Percentiles rank a stretch among this genome's conserved stretches.
Evolutionary conservation across 805 yeast species (phyloP).

Genomic region (Cephaloascus albidus): DNA sequence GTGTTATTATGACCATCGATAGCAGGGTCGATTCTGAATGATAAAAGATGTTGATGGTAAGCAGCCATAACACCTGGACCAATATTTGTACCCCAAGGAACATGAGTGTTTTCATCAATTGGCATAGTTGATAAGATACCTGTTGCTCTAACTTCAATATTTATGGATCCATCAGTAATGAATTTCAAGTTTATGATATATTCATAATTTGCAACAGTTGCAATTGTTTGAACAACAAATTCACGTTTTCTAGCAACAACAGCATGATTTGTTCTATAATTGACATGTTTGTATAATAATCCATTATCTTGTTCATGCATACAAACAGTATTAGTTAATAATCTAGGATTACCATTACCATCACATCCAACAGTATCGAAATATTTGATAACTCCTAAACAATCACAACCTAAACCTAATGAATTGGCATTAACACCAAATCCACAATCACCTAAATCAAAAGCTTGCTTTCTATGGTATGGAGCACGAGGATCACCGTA

Average conservation of each 20-base stretch:
- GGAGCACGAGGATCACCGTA: conserved; percentile 83
- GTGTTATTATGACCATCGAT: conserved; percentile 75
- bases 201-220: conserved; percentile 81
- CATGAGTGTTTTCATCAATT: conserved; percentile 55
- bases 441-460: conserved; percentile 81
- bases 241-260: conserved; percentile 73
- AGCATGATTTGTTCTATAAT: conserved; percentile 65
- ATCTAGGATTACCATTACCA: conserved; percentile 50
- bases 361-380: conserved; percentile 51
- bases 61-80: conserved; percentile 81
- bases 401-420: conserved; percentile 69
- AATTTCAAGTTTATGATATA: conserved; percentile 64
- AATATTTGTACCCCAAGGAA: conserved; percentile 68
- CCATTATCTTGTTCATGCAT: conserved; percentile 78
- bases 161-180: conserved; percentile 71
- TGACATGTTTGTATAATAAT: conserved; percentile 67
- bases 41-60: conserved; percentile 73
- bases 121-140: conserved; percentile 84
- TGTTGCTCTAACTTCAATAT: conserved; percentile 75
- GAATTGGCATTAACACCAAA: conserved; percentile 68
- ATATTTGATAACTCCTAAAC: conserved; percentile 72
- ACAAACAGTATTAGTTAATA: conserved; percentile 65
- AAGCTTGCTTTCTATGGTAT: conserved; percentile 79
- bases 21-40: conserved; percentile 76
- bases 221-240: conserved; percentile 70